A percentile compares a stretch with the other conserved stretches of the same genome.
phyloP scores from a whole-genome alignment of 805 yeast genomes.

The Myxozyma monticola region DNA sequence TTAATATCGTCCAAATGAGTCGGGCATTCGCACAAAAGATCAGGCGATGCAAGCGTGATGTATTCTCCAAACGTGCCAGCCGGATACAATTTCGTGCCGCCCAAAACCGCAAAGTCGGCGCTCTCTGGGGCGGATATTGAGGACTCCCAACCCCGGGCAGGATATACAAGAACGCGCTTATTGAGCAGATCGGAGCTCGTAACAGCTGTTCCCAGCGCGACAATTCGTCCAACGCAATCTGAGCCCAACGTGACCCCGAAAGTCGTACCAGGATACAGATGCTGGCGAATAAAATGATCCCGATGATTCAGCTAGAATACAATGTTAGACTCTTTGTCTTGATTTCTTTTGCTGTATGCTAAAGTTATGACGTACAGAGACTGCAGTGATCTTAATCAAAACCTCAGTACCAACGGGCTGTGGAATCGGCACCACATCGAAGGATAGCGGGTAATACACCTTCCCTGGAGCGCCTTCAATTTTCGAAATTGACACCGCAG shows the following conservation, averaged over 20 bases:
- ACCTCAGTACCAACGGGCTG: constrained; percentile 13
- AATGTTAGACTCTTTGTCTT: neutral
- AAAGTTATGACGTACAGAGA: constrained; percentile 4
- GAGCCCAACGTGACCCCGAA: constrained; percentile 26
- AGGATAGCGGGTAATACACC: constrained; percentile 9
- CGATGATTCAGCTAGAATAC: constrained; percentile 28
- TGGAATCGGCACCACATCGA: neutral
- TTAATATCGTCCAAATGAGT: constrained; percentile 20
- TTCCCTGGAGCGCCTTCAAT: constrained; percentile 17
- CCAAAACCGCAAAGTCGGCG: constrained; percentile 21
- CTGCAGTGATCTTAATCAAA: constrained; percentile 21
- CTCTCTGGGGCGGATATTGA: constrained; percentile 20
- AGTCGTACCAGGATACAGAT: constrained; percentile 28
- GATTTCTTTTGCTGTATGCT: too few relatives aligned
- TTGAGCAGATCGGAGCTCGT: neutral
- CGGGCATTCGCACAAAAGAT: constrained; percentile 18
- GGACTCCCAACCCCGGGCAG: constrained; percentile 26
- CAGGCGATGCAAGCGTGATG: constrained; percentile 14
- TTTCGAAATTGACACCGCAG: constrained; percentile 4
- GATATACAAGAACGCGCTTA: constrained; percentile 23
- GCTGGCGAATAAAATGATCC: constrained; percentile 28
- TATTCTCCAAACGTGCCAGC: constrained; percentile 27
- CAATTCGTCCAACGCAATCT: constrained; percentile 29
- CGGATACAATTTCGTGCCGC: constrained; percentile 26
- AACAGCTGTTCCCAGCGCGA: constrained; percentile 13